Evolutionary conservation across 495 filamentous ascomycete genomes (phyloP).

Genomic region (Aspergillus biplanus): DNA sequence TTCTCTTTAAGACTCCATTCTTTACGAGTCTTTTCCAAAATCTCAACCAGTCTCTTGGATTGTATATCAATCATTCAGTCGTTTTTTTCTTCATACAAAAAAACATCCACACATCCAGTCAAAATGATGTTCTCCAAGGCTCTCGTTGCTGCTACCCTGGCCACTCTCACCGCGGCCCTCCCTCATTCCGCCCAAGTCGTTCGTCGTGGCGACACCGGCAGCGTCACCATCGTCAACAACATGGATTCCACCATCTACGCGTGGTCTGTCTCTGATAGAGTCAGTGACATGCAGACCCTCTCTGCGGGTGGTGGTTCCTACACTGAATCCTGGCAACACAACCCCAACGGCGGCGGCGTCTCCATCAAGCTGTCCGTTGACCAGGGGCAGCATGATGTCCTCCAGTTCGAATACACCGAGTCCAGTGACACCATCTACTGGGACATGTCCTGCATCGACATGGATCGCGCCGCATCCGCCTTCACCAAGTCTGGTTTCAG

Average conservation of each 20-base stretch:
- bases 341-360: slow-evolving; percentile 49
- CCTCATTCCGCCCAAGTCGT: slow-evolving; percentile 30
- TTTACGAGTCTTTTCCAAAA: slow-evolving; percentile 25
- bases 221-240: slow-evolving; percentile 45
- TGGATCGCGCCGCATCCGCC: slow-evolving; percentile 34
- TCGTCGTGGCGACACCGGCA: slow-evolving; percentile 28
- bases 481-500: slow-evolving; percentile 50
- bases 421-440: slow-evolving; percentile 44
- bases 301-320: slow-evolving; percentile 40
- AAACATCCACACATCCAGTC: slow-evolving; percentile 21
- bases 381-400: slow-evolving; percentile 37
- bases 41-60: slow-evolving; percentile 13
- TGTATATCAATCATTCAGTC: slow-evolving; percentile 15
- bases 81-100: slow-evolving; percentile 1
- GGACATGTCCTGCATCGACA: slow-evolving; percentile 52
- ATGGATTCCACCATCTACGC: slow-evolving; percentile 43
- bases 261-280: slow-evolving; percentile 44
- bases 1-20: slow-evolving; percentile 18
- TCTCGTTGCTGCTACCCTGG: slow-evolving; percentile 42
- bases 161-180: slow-evolving; percentile 44
- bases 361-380: slow-evolving; percentile 52
- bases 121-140: slow-evolving; percentile 55
- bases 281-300: slow-evolving; percentile 45
- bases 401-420: slow-evolving; percentile 54
- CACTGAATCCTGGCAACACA: slow-evolving; percentile 39